Percentiles rank a stretch among this genome's conserved stretches.
phyloP scores from a whole-genome alignment of 805 yeast genomes.

The Cyberlindnera lachancei region DNA sequence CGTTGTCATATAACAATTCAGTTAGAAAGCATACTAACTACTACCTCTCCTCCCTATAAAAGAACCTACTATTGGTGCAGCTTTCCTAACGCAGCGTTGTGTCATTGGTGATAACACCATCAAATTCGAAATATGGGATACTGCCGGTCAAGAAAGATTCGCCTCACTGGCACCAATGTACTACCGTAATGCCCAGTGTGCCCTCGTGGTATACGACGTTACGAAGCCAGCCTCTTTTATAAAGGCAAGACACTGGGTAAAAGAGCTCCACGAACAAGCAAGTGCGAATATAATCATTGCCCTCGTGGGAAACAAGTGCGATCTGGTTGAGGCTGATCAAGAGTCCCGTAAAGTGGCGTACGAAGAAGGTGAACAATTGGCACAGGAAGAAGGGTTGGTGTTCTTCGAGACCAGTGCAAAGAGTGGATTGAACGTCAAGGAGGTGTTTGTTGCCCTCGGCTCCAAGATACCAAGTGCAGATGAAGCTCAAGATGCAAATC shows the following conservation, averaged over 20 bases:
- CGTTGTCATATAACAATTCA: not conserved
- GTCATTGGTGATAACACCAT: slow-evolving; percentile 79
- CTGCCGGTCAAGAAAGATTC: slow-evolving; percentile 97
- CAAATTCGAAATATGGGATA: slow-evolving; percentile 90
- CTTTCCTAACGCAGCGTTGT: slow-evolving; percentile 90
- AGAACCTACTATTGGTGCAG: slow-evolving; percentile 98
- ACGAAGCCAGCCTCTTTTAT: slow-evolving; percentile 92
- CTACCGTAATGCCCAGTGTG: slow-evolving; percentile 95
- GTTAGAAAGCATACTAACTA: slow-evolving; percentile 7
- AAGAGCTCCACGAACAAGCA: slow-evolving; percentile 92
- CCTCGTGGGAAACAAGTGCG: slow-evolving; percentile 87
- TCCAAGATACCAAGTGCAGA: slow-evolving; percentile 57
- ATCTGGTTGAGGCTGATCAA: slow-evolving; percentile 52
- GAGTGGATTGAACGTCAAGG: slow-evolving; percentile 80
- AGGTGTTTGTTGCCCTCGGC: slow-evolving; percentile 87
- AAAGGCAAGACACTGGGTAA: slow-evolving; percentile 97
- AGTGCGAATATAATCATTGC: slow-evolving; percentile 89
- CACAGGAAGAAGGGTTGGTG: slow-evolving; percentile 83
- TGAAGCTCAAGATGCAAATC: slow-evolving; percentile 19
- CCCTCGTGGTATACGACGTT: slow-evolving; percentile 89
- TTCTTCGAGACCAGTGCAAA: slow-evolving; percentile 96
- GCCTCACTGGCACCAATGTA: slow-evolving; percentile 96
- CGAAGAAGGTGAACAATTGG: slow-evolving; percentile 81
- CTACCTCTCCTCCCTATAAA: no score
- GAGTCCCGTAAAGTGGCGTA: slow-evolving; percentile 67